Conservation (phyloP, 139 green algal genomes). For the Coelastrella sp. region DNA sequence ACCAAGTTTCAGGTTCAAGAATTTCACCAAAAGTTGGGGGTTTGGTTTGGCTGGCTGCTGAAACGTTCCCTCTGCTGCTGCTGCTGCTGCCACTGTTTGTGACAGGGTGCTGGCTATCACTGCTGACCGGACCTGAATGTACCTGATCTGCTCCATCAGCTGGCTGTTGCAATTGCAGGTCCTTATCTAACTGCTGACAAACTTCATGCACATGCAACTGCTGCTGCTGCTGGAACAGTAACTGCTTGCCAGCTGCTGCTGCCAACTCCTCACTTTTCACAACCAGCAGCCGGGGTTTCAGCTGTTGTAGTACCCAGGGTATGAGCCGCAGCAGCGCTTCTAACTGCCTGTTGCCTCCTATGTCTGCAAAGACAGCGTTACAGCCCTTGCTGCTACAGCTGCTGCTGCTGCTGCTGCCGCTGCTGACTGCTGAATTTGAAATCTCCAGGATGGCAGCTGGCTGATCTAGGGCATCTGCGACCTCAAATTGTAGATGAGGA, state of each 20-base stretch:
- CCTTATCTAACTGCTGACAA: not conserved
- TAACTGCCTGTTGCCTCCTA: conserved; percentile 52
- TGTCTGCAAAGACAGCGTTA: conserved; percentile 50
- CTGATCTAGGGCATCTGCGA: conserved; percentile 15
- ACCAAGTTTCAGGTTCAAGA: not conserved
- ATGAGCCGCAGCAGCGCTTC: conserved; percentile 37
- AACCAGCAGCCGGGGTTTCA: conserved; percentile 39
- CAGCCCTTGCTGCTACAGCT: not conserved
- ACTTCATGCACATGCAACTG: conserved; percentile 5
- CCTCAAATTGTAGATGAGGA: conserved; percentile 11
- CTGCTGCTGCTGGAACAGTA: not conserved
- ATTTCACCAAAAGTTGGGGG: not conserved
- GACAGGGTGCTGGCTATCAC: not conserved
- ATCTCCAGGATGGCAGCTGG: not conserved
- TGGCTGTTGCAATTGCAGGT: too few relatives aligned
- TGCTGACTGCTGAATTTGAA: not conserved
- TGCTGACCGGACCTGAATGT: not conserved
- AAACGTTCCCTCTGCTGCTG: not conserved
- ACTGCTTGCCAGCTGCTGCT: not conserved
- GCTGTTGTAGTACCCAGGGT: conserved; percentile 13
- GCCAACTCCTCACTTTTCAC: conserved; percentile 52
- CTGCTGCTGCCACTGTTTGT: conserved; percentile 21
- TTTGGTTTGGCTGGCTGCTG: conserved; percentile 3
- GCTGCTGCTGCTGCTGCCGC: conserved; percentile 13
- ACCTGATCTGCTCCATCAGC: too few relatives aligned